A percentile compares a stretch with the other conserved stretches of the same genome.
These are phyloP conservation scores for Pleurotus djamor DNA, from an alignment of 768 basidiomycete species.

Conservation along the genomic window DNA sequence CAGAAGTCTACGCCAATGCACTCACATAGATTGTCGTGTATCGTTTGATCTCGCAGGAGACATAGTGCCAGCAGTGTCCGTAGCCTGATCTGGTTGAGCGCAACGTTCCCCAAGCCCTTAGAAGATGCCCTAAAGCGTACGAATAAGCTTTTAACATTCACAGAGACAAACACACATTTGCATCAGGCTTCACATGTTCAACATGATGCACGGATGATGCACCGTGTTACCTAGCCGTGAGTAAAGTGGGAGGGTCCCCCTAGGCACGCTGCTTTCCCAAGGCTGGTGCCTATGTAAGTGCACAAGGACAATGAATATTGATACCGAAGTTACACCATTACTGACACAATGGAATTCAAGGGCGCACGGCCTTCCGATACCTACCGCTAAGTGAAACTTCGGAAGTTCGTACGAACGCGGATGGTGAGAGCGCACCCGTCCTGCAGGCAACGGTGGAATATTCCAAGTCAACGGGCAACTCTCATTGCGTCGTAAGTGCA, in stretches of 20 bases:
- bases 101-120: slow-evolving; percentile 3
- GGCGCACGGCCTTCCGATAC: neutral
- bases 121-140: slow-evolving; percentile 6
- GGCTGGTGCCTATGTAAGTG: too few relatives aligned
- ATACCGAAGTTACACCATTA: neutral
- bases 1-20: neutral
- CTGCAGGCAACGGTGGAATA: neutral
- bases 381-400: neutral
- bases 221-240: neutral
- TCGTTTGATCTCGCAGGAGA: slow-evolving; percentile 4
- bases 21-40: slow-evolving; percentile 5
- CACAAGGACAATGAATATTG: neutral
- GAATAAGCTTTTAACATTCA: slow-evolving; percentile 9
- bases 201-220: neutral
- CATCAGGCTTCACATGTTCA: slow-evolving; percentile 1
- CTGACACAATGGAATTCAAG: neutral
- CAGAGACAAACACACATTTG: slow-evolving; percentile 3
- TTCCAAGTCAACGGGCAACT: neutral
- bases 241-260: neutral
- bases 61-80: neutral
- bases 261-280: neutral
- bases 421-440: neutral
- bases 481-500: neutral
- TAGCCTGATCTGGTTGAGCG: neutral
- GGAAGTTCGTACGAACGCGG: neutral